Percentiles rank a stretch among this genome's conserved stretches.
Evolutionary conservation across 306 rosid genomes (phyloP).

Genomic region (peach (Prunus persica)): DNA sequence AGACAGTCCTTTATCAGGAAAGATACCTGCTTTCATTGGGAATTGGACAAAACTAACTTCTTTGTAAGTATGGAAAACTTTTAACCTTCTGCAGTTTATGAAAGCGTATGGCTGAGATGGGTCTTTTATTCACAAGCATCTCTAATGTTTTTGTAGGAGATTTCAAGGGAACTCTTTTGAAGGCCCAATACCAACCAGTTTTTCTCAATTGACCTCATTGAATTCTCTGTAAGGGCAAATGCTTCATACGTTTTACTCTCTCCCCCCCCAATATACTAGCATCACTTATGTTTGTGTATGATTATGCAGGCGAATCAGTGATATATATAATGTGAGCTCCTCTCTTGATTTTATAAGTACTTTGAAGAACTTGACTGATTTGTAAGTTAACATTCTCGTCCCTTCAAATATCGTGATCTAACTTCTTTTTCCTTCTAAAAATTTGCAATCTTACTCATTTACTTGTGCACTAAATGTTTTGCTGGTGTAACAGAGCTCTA

Average conservation of each 20-base stretch:
- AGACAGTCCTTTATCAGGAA: slow-evolving; percentile 24
- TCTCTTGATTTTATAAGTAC: slow-evolving; percentile 21
- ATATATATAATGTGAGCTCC: slow-evolving; percentile 30
- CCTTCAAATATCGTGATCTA: not conserved
- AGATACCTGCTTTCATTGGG: slow-evolving; percentile 28
- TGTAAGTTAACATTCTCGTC: slow-evolving; percentile 23
- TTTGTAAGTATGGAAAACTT: slow-evolving; percentile 9
- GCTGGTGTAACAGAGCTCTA: not conserved
- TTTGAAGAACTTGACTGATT: slow-evolving; percentile 11
- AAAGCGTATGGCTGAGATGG: not conserved
- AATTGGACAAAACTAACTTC: slow-evolving; percentile 19
- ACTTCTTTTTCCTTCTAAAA: not conserved
- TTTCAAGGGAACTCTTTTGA: slow-evolving; percentile 31
- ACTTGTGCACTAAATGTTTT: not conserved
- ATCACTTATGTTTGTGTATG: not conserved
- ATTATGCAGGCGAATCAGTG: slow-evolving; percentile 28
- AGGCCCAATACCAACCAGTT: slow-evolving; percentile 36
- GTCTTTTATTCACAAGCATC: not conserved
- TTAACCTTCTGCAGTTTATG: not conserved
- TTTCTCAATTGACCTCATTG: slow-evolving; percentile 20
- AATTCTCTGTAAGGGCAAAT: slow-evolving; percentile 15
- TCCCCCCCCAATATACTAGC: not conserved
- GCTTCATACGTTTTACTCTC: not conserved
- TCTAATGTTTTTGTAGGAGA: slow-evolving; percentile 13
- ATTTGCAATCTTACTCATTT: not conserved